These are phyloP conservation scores for Stagonosporopsis tanaceti DNA, from an alignment of 2,329 filamentous ascomycete genomes.

Conservation along the genomic window DNA sequence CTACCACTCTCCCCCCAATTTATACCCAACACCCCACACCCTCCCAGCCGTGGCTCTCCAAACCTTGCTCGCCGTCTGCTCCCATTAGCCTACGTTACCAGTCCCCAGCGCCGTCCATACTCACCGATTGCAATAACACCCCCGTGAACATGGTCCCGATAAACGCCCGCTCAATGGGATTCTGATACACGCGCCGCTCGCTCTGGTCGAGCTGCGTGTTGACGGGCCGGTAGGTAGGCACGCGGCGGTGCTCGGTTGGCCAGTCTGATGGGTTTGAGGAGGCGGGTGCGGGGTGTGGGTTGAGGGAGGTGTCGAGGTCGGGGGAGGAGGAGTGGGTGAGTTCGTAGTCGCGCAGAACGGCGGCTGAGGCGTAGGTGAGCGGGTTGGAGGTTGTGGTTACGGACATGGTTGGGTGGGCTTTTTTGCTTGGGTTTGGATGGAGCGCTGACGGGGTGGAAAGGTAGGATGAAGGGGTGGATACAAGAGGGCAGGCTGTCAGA, in stretches of 20 bases:
- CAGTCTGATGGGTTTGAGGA: slow-evolving; percentile 48
- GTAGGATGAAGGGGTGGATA: background rate
- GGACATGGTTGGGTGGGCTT: slow-evolving; percentile 47
- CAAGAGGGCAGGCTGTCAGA: background rate
- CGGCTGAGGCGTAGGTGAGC: slow-evolving; percentile 46
- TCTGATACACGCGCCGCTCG: slow-evolving; percentile 56
- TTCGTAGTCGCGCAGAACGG: slow-evolving; percentile 57
- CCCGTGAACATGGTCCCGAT: slow-evolving; percentile 61
- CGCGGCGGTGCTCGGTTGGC: slow-evolving; percentile 57
- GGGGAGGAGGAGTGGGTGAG: slow-evolving; percentile 52
- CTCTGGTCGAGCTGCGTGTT: slow-evolving; percentile 54
- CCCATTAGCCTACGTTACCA: background rate
- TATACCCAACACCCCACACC: slow-evolving; percentile 60
- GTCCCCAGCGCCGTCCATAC: slow-evolving; percentile 20
- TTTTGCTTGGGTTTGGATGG: slow-evolving; percentile 10
- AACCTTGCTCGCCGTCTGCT: slow-evolving; percentile 52
- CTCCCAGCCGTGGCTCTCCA: slow-evolving; percentile 62
- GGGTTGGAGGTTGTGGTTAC: slow-evolving; percentile 55
- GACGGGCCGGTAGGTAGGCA: slow-evolving; percentile 58
- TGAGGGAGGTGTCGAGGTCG: slow-evolving; percentile 37
- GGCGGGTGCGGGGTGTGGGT: slow-evolving; percentile 39
- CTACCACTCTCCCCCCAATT: slow-evolving; percentile 65
- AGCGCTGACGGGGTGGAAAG: background rate
- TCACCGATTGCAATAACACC: slow-evolving; percentile 55
- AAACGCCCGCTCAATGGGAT: slow-evolving; percentile 56